Evolutionary conservation across 345 rosid genomes (phyloP), one percentile per base, ranked within the genome.

Genomic region (Aethionema arabicum): DNA sequence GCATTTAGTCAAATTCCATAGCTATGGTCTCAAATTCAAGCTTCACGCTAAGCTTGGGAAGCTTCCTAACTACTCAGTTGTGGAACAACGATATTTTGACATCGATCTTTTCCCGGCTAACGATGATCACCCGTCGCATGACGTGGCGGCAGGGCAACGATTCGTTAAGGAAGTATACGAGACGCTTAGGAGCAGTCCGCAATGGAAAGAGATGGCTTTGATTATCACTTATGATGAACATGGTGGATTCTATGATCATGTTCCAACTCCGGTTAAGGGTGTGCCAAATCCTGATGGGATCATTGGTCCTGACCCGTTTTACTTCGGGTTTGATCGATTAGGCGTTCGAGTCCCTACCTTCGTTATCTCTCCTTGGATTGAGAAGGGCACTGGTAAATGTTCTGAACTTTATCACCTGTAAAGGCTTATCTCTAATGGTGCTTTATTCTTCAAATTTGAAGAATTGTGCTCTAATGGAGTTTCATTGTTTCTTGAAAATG

Each of bases 191-290:
- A 78, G 79, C 3, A 93, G 99, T 50, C 97, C 99, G 7, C 99
- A 93, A 86, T 93, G 99, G 97, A 75, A 90, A 2, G 99, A 93
- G 74, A 84, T 77, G 90, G 99, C 97, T 12, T 31, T 93, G 67
- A 30, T 90, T 75, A 87, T 93, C 6, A 93, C 99, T 3, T 93
- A 93, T 42, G 99, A 93, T 29, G 97, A 93, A 56, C 99, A 90
- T 9, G 99, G 99, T 3, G 99, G 99, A 37, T 90, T 93, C 60
- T 93, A 83, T n/a, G 99, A 93, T 55, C 99, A 93, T 58, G 97
- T 90, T 49, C 95, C 99, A 0, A 87, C 97, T 0, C 99, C 99
- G 4, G 85, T 84, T 11, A 51, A 72, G 1, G 75, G 76, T 33
- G 99, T 93, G 50, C 99, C 99, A 1, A 90, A 67, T 62, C 99